Evolutionary conservation across 352 stramenopile genomes (phyloP).

Genomic region (Pythium folliculosum): DNA sequence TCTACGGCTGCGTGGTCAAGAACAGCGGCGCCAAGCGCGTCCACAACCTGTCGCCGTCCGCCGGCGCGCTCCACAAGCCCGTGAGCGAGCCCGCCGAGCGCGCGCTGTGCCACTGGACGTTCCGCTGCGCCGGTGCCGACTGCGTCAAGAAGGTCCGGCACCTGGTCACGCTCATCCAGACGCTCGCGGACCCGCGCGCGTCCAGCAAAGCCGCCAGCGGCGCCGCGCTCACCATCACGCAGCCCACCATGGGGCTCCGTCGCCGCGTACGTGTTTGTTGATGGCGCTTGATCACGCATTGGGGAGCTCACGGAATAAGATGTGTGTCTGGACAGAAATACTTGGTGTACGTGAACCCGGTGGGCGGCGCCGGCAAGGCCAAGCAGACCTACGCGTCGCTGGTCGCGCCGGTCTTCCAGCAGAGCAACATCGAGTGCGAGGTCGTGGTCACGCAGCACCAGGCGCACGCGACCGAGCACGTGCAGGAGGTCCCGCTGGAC

Average conservation of each 20-base stretch:
- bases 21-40: conserved; percentile 21
- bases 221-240: background rate
- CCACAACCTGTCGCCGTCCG: conserved; percentile 21
- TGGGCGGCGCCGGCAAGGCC: conserved; percentile 54
- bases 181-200: conserved; percentile 44
- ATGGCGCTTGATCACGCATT: background rate
- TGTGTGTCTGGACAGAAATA: conserved; percentile 36
- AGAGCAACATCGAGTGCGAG: conserved; percentile 59
- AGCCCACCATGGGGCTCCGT: conserved; percentile 31
- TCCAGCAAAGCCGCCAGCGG: conserved; percentile 3
- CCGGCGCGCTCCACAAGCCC: conserved; percentile 7
- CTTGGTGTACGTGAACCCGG: conserved; percentile 71
- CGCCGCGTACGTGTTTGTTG: conserved; percentile 34
- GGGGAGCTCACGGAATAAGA: background rate
- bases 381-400: conserved; percentile 51
- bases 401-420: conserved; percentile 55
- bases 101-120: conserved; percentile 49
- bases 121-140: conserved; percentile 38
- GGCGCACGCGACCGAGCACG: conserved; percentile 60
- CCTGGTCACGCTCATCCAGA: conserved; percentile 45
- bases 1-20: conserved; percentile 31
- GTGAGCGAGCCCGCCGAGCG: conserved; percentile 28
- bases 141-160: conserved; percentile 31
- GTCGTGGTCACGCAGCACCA: conserved; percentile 50
- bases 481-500: conserved; percentile 40